Base-by-base conservation (phyloP, 129 eudicot species). In the Flaveria brownii region DNA sequence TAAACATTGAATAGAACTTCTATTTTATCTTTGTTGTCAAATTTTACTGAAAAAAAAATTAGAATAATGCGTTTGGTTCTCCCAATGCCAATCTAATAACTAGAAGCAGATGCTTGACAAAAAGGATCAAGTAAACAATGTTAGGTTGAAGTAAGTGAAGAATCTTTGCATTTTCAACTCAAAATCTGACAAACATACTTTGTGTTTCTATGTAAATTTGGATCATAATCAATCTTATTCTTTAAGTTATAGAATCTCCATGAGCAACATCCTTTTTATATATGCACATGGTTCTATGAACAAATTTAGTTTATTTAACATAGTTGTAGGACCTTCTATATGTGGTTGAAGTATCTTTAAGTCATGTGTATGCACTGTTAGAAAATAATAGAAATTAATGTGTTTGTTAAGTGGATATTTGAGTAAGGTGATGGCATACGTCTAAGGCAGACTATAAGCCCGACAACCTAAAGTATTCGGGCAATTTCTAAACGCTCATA, bases 131-230 rank as follows among this genome's bases (percentile, higher is more conserved):
- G 9, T 77, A 78, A 75, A 68, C 68, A 62, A 81, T 79, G 42
- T 63, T 25, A 79, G 47, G 12, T 49, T 78, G 90, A 84, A 76
- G 82, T 68, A 76, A 81, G 89, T 83, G 85, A 83, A 67, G 80
- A 55, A 70, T 75, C 82, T 64, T 76, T 62, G 80, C 70, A 33
- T 55, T 80, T 85, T 78, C 70, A 73, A 81, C 79, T 66, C 71
- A 80, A 81, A 41, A 73, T 42, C 82, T 87, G 90, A 90, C 92
- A 87, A 85, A 85, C 90, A 85, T 87, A 66, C 91, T 78, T 80
- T 75, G 46, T 39, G 71, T 71, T 70, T 78, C 42, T 59, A 43
- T 80, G 77, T 77, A 60, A 81, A 84, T 65, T 54, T 76, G 85
- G 77, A 77, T 79, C 82, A 82, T 59, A 77, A 81, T 74, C 68